Evolutionary conservation across 2,329 filamentous ascomycete genomes (phyloP).

Genomic region (Colletotrichum sp.): DNA sequence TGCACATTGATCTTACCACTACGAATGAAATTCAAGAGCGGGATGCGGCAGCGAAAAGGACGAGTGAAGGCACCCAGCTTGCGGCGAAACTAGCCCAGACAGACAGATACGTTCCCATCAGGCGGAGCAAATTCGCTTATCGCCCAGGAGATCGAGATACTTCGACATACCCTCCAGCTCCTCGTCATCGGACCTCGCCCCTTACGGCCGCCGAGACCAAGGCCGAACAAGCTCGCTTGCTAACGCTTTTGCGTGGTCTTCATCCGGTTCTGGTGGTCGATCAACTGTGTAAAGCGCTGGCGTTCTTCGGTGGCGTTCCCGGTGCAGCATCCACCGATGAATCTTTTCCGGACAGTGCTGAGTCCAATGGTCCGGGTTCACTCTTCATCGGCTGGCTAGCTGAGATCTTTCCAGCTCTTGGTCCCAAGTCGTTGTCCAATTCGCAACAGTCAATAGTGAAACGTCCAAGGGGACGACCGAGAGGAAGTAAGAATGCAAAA

Average conservation of each 20-base stretch:
- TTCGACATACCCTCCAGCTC: constrained; percentile 20
- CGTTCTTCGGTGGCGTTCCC: constrained; percentile 68
- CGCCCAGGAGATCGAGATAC: background rate
- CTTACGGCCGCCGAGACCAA: constrained; percentile 57
- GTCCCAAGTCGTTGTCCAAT: constrained; percentile 23
- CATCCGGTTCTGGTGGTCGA: constrained; percentile 64
- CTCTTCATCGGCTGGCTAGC: constrained; percentile 67
- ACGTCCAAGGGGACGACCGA: constrained; percentile 46
- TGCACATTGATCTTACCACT: constrained; percentile 61
- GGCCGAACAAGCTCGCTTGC: constrained; percentile 62
- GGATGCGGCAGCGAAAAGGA: constrained; percentile 62
- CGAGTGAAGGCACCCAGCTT: constrained; percentile 65
- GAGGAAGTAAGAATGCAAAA: constrained; percentile 55
- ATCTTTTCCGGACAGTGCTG: constrained; percentile 60
- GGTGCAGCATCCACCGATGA: constrained; percentile 55
- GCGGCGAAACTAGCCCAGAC: constrained; percentile 62
- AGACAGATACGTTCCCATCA: constrained; percentile 57
- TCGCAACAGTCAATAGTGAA: constrained; percentile 6
- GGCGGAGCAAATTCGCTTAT: constrained; percentile 43
- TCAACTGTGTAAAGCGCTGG: constrained; percentile 65
- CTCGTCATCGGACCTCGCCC: constrained; percentile 20
- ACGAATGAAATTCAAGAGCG: constrained; percentile 52
- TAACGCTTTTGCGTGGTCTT: constrained; percentile 61
- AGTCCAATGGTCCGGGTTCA: constrained; percentile 61
- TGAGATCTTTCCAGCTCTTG: constrained; percentile 63